These are phyloP conservation scores for Beta lomatogona DNA, from an alignment of 179 eudicot genomes.

Conservation along the genomic window DNA sequence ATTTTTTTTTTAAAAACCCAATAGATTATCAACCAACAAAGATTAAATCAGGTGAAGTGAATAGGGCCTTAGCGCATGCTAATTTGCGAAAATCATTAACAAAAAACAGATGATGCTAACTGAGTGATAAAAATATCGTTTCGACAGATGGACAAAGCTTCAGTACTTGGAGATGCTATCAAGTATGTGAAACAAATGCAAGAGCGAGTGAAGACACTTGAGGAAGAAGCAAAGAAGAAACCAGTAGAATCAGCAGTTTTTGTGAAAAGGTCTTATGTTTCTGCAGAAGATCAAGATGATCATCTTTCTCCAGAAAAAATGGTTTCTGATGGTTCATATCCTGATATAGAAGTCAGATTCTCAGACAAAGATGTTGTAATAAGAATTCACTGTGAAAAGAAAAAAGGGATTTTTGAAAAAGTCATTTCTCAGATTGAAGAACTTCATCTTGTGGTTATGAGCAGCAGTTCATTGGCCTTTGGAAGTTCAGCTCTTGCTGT, in stretches of 20 bases:
- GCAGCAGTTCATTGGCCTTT: constrained; percentile 52
- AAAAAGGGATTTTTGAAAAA: constrained; percentile 49
- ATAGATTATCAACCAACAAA: no score
- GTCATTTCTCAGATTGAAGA: constrained; percentile 50
- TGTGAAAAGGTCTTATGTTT: constrained; percentile 42
- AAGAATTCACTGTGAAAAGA: constrained; percentile 60
- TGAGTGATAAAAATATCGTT: background rate
- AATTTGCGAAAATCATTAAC: no score
- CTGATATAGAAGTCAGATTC: constrained; percentile 61
- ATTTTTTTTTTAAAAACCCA: no score
- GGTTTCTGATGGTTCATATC: constrained; percentile 31
- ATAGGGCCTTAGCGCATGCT: no score
- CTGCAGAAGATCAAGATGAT: constrained; percentile 33
- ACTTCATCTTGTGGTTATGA: constrained; percentile 48
- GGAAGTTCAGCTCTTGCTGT: constrained; percentile 54
- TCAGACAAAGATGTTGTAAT: constrained; percentile 58
- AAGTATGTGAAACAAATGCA: constrained; percentile 70
- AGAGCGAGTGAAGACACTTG: constrained; percentile 64
- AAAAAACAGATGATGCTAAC: no score
- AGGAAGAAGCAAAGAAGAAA: constrained; percentile 58
- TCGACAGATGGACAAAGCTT: constrained; percentile 77
- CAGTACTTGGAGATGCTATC: constrained; percentile 73
- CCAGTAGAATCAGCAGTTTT: constrained; percentile 47
- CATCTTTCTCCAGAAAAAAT: constrained; percentile 33
- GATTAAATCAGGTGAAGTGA: no score